Evolutionary conservation across 108 stramenopile species (phyloP).

Genomic region (Mayamaea pseudoterrestris): DNA sequence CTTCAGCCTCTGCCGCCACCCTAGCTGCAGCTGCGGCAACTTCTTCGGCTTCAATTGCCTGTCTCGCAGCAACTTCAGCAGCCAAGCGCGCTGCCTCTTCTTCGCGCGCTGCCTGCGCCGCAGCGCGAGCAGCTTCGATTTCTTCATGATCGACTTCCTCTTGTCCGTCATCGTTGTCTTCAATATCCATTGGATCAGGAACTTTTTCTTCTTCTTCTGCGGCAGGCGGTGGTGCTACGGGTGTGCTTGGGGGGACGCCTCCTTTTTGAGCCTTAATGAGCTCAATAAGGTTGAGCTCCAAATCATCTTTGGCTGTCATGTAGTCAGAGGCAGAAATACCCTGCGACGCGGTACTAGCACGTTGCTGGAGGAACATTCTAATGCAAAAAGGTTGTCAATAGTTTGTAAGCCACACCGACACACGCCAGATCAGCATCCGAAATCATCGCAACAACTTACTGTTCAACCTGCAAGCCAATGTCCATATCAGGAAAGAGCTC

Average conservation of each 20-base stretch:
- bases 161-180: not conserved
- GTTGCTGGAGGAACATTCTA: conserved; percentile 78
- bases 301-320: conserved; percentile 78
- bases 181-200: not conserved
- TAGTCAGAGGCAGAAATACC: conserved; percentile 71
- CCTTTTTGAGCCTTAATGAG: conserved; percentile 64
- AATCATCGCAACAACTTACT: too few relatives aligned
- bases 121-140: conserved; percentile 1
- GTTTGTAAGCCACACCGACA: too few relatives aligned
- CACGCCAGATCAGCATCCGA: too few relatives aligned
- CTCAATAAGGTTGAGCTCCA: conserved; percentile 80
- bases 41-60: conserved; percentile 5
- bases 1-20: conserved; percentile 11
- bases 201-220: conserved; percentile 6
- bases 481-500: conserved; percentile 84
- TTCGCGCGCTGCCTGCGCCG: conserved; percentile 10
- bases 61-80: conserved; percentile 1
- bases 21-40: conserved; percentile 10
- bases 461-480: conserved; percentile 86
- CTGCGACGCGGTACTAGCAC: conserved; percentile 43
- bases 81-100: not conserved
- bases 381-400: too few relatives aligned
- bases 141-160: conserved; percentile 5
- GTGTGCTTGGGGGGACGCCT: conserved; percentile 7
- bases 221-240: conserved; percentile 7